phyloP scores from a whole-genome alignment of 2,329 filamentous ascomycete species.

The Neonectria magnoliae region DNA sequence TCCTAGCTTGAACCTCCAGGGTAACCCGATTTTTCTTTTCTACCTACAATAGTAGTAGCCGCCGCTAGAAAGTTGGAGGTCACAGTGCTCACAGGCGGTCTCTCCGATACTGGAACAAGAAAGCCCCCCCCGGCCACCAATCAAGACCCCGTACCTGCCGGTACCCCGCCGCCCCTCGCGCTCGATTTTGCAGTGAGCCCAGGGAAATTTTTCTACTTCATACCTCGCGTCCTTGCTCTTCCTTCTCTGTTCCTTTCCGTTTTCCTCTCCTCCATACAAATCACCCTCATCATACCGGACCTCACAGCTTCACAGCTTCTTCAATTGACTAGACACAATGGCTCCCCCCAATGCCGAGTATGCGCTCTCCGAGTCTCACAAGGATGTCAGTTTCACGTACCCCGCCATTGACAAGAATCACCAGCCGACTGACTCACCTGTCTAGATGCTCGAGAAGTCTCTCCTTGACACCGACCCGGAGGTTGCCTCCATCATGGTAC shows the following conservation, averaged over 20 bases:
- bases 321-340: slow-evolving; percentile 48
- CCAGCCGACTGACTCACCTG: slow-evolving; percentile 28
- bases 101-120: background rate
- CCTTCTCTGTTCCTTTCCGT: slow-evolving; percentile 9
- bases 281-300: slow-evolving; percentile 2
- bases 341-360: slow-evolving; percentile 57
- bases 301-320: slow-evolving; percentile 8
- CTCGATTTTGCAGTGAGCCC: slow-evolving; percentile 11
- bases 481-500: slow-evolving; percentile 96
- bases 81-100: background rate
- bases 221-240: slow-evolving; percentile 27
- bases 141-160: slow-evolving; percentile 40
- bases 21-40: background rate
- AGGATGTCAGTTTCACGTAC: slow-evolving; percentile 56
- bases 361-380: slow-evolving; percentile 64
- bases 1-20: background rate
- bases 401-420: slow-evolving; percentile 34
- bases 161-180: slow-evolving; percentile 28
- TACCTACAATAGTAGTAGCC: too few species aligned
- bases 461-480: slow-evolving; percentile 92
- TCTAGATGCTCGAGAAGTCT: slow-evolving; percentile 93
- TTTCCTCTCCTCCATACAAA: slow-evolving; percentile 11
- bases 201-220: slow-evolving; percentile 32
- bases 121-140: slow-evolving; percentile 26
- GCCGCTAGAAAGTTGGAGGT: background rate